Evolutionary conservation across 139 green algal species (phyloP).

Genomic region (Coelastrella sp.): DNA sequence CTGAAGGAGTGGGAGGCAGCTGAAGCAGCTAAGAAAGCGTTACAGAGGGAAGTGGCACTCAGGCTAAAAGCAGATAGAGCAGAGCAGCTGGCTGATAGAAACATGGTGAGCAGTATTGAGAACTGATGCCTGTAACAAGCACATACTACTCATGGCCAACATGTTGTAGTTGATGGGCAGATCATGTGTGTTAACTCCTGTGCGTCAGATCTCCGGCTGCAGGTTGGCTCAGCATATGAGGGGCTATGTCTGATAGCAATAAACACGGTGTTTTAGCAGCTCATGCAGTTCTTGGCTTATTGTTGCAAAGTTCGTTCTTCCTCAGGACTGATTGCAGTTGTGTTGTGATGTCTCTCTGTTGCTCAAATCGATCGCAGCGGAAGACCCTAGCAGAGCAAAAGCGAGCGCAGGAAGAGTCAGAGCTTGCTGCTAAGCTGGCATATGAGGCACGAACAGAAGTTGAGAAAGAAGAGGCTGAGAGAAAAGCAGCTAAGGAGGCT

Average conservation of each 20-base stretch:
- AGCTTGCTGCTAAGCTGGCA: constrained; percentile 46
- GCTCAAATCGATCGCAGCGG: constrained; percentile 20
- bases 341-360: too few relatives aligned
- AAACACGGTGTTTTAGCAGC: too few relatives aligned
- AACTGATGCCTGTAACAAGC: too few relatives aligned
- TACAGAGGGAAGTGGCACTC: not conserved
- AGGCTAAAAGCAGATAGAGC: constrained; percentile 42
- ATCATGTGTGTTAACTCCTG: too few relatives aligned
- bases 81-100: constrained; percentile 44
- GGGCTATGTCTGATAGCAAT: too few relatives aligned
- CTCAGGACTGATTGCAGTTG: too few relatives aligned
- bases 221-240: too few relatives aligned
- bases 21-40: constrained; percentile 14
- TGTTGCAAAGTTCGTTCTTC: too few relatives aligned
- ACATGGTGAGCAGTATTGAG: constrained; percentile 11
- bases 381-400: constrained; percentile 38
- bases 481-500: constrained; percentile 37
- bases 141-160: too few relatives aligned
- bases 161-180: too few relatives aligned
- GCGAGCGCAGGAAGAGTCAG: constrained; percentile 25
- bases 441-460: constrained; percentile 23
- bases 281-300: too few relatives aligned
- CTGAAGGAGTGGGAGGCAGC: constrained; percentile 41
- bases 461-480: constrained; percentile 39
- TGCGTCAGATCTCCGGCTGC: too few relatives aligned